These are phyloP conservation scores for Epichloe elymi DNA, from an alignment of 2,329 filamentous ascomycete species.

Conservation along the genomic window DNA sequence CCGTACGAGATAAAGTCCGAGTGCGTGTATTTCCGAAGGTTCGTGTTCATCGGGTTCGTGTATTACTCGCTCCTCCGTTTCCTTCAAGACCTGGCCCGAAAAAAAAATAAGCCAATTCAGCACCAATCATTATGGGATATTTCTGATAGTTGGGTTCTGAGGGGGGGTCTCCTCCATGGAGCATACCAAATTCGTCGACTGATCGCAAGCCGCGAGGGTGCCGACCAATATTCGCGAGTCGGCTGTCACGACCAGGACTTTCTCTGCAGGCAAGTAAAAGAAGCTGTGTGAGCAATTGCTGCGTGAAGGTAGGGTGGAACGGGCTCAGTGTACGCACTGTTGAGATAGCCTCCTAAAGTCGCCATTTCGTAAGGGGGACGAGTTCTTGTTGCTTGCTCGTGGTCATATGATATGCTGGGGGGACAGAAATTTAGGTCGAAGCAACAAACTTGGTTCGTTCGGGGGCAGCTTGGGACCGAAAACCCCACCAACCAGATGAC, in stretches of 20 bases:
- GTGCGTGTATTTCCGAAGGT: conserved; percentile 63
- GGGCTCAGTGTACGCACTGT: conserved; percentile 20
- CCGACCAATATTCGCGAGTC: conserved; percentile 82
- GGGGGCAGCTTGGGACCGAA: background rate
- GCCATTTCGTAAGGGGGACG: conserved; percentile 21
- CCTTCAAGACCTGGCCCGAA: conserved; percentile 53
- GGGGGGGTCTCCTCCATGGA: background rate
- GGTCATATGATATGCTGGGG: background rate
- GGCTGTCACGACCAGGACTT: conserved; percentile 79
- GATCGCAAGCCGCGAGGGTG: conserved; percentile 72
- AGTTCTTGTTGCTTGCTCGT: background rate
- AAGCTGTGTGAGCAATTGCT: background rate
- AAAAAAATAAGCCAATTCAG: too few relatives aligned
- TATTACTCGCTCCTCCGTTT: conserved; percentile 82
- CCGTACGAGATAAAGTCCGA: conserved; percentile 83
- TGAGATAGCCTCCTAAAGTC: conserved; percentile 30
- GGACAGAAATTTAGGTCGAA: background rate
- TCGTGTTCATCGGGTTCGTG: conserved; percentile 73
- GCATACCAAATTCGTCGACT: conserved; percentile 71
- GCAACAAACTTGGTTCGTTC: background rate
- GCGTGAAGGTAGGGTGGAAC: background rate
- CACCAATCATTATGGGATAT: too few relatives aligned
- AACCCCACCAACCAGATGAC: background rate
- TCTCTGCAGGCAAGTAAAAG: conserved; percentile 43
- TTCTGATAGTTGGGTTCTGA: too few relatives aligned